Percentiles rank a stretch among this genome's conserved stretches.
Conservation (phyloP, 768 basidiomycete genomes). For the Leccinum incarnatum region DNA sequence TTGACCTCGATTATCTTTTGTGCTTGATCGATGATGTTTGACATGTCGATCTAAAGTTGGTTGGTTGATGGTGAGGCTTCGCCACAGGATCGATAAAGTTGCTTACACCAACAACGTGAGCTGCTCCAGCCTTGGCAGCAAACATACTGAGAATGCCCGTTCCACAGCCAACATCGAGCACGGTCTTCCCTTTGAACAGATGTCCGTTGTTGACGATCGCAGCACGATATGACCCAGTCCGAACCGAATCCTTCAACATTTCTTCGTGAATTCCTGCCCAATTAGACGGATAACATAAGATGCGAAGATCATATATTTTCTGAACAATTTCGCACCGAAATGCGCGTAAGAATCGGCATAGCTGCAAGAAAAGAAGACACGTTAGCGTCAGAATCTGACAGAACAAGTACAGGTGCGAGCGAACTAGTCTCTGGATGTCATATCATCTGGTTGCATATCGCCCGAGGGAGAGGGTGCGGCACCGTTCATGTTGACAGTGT, state of each 20-base stretch:
- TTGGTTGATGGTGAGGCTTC: constrained; percentile 13
- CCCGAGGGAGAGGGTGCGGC: constrained; percentile 29
- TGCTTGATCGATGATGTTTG: constrained; percentile 99
- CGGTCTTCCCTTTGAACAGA: constrained; percentile 95
- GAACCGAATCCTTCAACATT: constrained; percentile 96
- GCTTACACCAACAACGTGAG: constrained; percentile 88
- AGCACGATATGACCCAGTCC: constrained; percentile 91
- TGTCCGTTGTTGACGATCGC: constrained; percentile 94
- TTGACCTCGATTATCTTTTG: constrained; percentile 96
- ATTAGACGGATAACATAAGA: constrained; percentile 8
- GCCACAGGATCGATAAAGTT: constrained; percentile 4
- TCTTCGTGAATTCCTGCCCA: constrained; percentile 92
- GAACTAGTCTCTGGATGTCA: constrained; percentile 91
- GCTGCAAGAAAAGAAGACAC: constrained; percentile 47
- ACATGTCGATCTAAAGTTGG: constrained; percentile 88
- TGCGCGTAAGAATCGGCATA: constrained; percentile 97
- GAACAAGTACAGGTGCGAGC: constrained; percentile 36
- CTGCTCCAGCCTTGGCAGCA: constrained; percentile 92
- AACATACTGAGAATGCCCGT: constrained; percentile 99
- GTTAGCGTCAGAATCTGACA: constrained; percentile 36
- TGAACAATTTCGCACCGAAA: constrained; percentile 59
- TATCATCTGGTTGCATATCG: constrained; percentile 37
- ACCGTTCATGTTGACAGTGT: constrained; percentile 26
- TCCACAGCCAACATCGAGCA: constrained; percentile 97
- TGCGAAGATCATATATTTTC: not conserved